phyloP scores from a whole-genome alignment of 306 rosid species.

The Calophaca sinica region DNA sequence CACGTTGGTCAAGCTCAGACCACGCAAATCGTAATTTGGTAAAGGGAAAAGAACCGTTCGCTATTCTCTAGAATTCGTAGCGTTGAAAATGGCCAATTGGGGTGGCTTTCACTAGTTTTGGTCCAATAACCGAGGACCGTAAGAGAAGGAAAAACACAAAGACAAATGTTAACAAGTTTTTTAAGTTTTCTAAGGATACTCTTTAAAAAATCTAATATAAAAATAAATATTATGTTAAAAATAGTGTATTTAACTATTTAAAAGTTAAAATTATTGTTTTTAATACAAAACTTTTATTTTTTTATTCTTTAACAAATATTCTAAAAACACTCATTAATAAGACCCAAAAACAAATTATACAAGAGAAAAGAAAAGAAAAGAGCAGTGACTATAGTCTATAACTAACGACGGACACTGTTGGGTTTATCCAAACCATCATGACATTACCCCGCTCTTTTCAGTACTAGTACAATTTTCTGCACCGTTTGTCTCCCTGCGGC shows the following conservation, averaged over 20 bases:
- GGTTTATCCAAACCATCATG: too few species aligned
- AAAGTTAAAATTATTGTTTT: too few species aligned
- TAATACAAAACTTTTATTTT: too few species aligned
- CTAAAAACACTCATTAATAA: too few species aligned
- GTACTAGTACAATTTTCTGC: slow-evolving; percentile 10
- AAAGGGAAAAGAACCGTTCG: slow-evolving; percentile 24
- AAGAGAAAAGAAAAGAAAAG: background rate
- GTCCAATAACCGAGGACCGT: slow-evolving; percentile 27
- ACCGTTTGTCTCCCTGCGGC: background rate
- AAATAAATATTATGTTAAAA: too few species aligned
- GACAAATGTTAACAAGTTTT: too few species aligned
- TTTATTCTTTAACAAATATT: too few species aligned
- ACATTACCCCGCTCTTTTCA: background rate
- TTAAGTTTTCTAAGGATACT: too few species aligned
- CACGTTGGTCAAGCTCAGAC: slow-evolving; percentile 43
- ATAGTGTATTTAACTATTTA: too few species aligned
- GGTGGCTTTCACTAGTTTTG: slow-evolving; percentile 22
- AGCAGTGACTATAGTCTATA: background rate
- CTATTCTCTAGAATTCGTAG: background rate
- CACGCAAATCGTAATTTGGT: slow-evolving; percentile 34
- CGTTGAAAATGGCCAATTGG: slow-evolving; percentile 29
- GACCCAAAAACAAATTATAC: background rate
- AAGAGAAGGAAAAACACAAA: too few species aligned
- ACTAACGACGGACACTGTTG: background rate
- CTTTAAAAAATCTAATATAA: too few species aligned